Evolutionary conservation across 1,284 basidiomycete species (phyloP).

Genomic region (Cutaneotrichosporon daszewskae): DNA sequence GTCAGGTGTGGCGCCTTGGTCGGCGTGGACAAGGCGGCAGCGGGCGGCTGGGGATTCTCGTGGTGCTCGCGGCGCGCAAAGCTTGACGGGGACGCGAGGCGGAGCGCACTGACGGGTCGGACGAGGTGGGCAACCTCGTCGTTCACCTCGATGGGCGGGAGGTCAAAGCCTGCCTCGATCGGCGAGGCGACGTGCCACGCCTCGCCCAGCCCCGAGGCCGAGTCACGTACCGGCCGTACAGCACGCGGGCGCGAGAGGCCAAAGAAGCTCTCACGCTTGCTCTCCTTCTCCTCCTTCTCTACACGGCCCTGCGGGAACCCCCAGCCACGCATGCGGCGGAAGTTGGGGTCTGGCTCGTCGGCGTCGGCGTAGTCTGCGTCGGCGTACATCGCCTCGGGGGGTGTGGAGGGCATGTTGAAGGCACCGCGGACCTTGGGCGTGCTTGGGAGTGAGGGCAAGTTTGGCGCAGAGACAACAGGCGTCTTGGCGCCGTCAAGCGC

Average conservation of each 20-base stretch:
- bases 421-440: constrained; percentile 14
- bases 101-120: constrained; percentile 15
- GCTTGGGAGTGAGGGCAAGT: constrained; percentile 9
- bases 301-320: constrained; percentile 31
- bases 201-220: constrained; percentile 4
- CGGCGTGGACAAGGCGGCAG: constrained; percentile 1
- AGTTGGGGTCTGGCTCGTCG: constrained; percentile 22
- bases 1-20: background rate
- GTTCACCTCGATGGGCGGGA: constrained; percentile 20
- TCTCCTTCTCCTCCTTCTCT: constrained; percentile 10
- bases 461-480: constrained; percentile 9
- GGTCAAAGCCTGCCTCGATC: constrained; percentile 9
- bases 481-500: constrained; percentile 9
- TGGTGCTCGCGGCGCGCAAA: too few relatives aligned
- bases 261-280: constrained; percentile 43
- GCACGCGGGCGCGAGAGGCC: constrained; percentile 28
- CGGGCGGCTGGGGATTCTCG: background rate
- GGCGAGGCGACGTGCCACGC: constrained; percentile 3
- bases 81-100: background rate
- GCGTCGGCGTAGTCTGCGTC: constrained; percentile 13
- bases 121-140: constrained; percentile 14
- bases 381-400: constrained; percentile 10
- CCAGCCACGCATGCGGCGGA: constrained; percentile 30
- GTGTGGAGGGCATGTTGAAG: constrained; percentile 1
- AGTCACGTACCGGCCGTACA: constrained; percentile 11